phyloP scores from a whole-genome alignment of 495 filamentous ascomycete species.

The Penicillium soppii region DNA sequence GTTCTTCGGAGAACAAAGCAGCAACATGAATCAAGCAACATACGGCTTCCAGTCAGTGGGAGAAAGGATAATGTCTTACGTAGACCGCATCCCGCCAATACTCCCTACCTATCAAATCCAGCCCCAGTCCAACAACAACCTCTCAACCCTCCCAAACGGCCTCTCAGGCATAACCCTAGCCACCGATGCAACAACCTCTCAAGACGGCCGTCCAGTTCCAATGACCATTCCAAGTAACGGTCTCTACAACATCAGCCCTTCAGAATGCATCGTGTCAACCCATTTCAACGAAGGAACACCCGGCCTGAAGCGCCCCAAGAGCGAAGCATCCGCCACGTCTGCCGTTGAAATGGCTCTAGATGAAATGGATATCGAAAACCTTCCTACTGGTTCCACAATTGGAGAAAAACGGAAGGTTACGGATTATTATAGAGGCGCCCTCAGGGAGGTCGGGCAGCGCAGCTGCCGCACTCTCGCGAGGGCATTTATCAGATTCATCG shows the following conservation, averaged over 20 bases:
- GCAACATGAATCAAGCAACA: constrained; percentile 22
- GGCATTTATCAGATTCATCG: too few species aligned
- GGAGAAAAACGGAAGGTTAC: constrained; percentile 36
- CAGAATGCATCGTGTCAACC: constrained; percentile 17
- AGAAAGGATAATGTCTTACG: constrained; percentile 18
- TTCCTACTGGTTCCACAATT: constrained; percentile 33
- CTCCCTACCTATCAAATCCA: constrained; percentile 27
- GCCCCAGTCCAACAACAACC: too few species aligned
- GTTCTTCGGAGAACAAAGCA: constrained; percentile 35
- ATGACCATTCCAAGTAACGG: constrained; percentile 13
- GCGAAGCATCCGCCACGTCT: constrained; percentile 21
- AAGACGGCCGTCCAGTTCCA: constrained; percentile 4
- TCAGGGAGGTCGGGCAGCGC: constrained; percentile 68
- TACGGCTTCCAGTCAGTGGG: constrained; percentile 27
- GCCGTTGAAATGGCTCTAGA: too few species aligned
- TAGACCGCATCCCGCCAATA: constrained; percentile 41
- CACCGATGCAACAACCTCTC: too few species aligned
- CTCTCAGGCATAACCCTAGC: too few species aligned
- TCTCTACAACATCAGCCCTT: constrained; percentile 17
- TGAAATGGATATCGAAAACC: too few species aligned
- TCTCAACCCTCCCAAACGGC: too few species aligned
- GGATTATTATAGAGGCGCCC: constrained; percentile 42
- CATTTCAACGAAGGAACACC: too few species aligned
- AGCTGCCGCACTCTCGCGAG: constrained; percentile 68
- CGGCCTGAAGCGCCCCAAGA: too few species aligned